Evolutionary conservation across 2,329 filamentous ascomycete species (phyloP), one percentile per base, ranked within the genome.

Genomic region (Cadophora gregata): DNA sequence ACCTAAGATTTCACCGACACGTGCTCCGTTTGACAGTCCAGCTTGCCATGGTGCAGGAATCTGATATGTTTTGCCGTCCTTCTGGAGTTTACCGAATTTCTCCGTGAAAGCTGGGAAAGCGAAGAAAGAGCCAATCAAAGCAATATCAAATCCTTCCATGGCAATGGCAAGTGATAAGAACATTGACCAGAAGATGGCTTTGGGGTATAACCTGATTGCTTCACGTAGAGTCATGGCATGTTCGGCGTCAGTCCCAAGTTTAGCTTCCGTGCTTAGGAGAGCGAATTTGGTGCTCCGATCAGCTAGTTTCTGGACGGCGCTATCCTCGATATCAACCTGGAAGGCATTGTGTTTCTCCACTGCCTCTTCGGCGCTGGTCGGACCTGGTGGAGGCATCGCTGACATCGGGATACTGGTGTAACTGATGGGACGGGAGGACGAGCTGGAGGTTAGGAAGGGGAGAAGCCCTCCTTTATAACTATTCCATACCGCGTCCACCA

Each of bases 1-100:
- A 56, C 82, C 82, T 61, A 84, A 79, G 29, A 83, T 82, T 38
- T 77, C 71, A 5, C 77, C 77, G 55, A 70, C 69, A 7, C 71
- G 67, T 48, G 74, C 74, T 25, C 70, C 75, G 56, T 76, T 77
- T 8, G 68, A 72, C 16, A 78, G 63, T 4, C 71, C 76, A 2
- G 73, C 70, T 68, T 78, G 75, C 77, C 77, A 78, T 4, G 70
- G 55, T 0, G 75, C 76, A 3, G 75, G 65, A 36, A 78, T 66
- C 1, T 69, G 69, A 56, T 76, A 75, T 1, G 71, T 74, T 1
- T 75, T 77, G 59, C 79, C 67, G 1, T 63, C 48, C 6, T 51
- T 51, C 48, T 51, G 45, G 3, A 77, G 73, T 25, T 71, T 66
- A 12, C 79, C 79, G 59, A 78, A 81, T 62, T 67, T 77, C 70